phyloP scores from a whole-genome alignment of 495 filamentous ascomycete species.

The Cercophora newfieldiana region DNA sequence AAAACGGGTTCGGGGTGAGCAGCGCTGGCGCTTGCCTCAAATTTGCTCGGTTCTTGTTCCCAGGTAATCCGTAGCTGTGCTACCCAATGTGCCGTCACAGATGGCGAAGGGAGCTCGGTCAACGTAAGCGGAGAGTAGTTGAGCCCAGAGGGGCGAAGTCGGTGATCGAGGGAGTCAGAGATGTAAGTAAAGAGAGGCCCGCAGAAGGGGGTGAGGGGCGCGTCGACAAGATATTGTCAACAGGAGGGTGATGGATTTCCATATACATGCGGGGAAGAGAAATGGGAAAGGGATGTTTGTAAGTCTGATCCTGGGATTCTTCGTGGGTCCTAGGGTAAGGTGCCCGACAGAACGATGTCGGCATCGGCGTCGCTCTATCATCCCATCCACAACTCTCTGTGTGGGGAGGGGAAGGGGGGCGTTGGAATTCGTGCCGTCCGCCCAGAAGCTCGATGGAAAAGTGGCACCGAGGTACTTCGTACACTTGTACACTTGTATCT shows the following conservation, averaged over 20 bases:
- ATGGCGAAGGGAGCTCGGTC: not conserved
- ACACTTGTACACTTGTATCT: not conserved
- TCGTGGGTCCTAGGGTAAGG: constrained; percentile 7
- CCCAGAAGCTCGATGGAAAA: constrained; percentile 8
- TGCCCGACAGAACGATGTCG: constrained; percentile 12
- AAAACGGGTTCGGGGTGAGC: constrained; percentile 5
- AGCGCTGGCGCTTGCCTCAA: constrained; percentile 22
- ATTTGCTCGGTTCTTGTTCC: not conserved
- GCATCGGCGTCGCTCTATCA: constrained; percentile 22
- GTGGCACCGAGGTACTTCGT: not conserved
- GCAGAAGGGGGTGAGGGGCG: constrained; percentile 11
- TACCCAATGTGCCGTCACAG: constrained; percentile 10
- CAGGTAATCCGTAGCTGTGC: constrained; percentile 6
- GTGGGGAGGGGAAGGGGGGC: constrained; percentile 10
- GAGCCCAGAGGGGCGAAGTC: constrained; percentile 15
- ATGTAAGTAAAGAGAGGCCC: constrained; percentile 17
- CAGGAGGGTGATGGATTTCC: constrained; percentile 15
- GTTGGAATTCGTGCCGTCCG: not conserved
- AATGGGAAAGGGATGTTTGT: constrained; percentile 14
- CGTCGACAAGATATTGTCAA: constrained; percentile 25
- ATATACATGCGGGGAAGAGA: constrained; percentile 15
- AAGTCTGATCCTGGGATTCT: constrained; percentile 13
- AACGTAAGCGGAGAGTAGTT: not conserved
- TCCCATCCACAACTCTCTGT: not conserved
- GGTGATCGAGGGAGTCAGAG: constrained; percentile 9